These are phyloP conservation scores for Mangifera indica DNA, from an alignment of 345 rosid genomes.

Conservation along the genomic window DNA sequence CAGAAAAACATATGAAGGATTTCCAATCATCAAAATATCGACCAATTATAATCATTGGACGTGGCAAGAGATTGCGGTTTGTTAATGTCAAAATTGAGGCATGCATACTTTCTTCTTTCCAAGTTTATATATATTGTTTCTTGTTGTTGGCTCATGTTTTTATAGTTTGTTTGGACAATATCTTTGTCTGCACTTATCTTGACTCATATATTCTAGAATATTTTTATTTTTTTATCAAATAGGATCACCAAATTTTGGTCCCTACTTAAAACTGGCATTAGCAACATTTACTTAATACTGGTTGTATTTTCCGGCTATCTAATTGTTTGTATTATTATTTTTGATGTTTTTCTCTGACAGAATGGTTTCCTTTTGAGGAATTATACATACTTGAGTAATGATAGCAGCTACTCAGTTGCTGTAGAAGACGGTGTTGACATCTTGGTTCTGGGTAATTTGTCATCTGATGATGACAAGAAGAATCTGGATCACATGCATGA, in stretches of 20 bases:
- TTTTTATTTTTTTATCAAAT: no score
- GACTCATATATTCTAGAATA: neutral
- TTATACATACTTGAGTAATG: conserved; percentile 81
- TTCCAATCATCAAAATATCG: conserved; percentile 42
- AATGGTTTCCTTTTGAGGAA: conserved; percentile 83
- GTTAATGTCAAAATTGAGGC: conserved; percentile 91
- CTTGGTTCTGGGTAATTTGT: conserved; percentile 50
- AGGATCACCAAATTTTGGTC: neutral
- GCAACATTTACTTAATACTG: neutral
- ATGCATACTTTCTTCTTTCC: conserved; percentile 23
- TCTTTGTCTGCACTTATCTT: neutral
- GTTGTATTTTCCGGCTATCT: conserved; percentile 15
- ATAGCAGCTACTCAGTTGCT: conserved; percentile 84
- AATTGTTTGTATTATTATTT: neutral
- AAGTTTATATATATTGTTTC: conserved; percentile 4
- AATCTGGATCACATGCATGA: conserved; percentile 36
- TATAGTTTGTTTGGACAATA: neutral
- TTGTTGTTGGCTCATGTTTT: conserved; percentile 5
- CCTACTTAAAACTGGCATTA: neutral
- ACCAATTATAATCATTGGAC: conserved; percentile 84
- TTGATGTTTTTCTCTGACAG: conserved; percentile 42
- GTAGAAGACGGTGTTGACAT: conserved; percentile 85
- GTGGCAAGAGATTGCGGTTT: conserved; percentile 90
- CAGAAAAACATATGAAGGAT: conserved; percentile 51
- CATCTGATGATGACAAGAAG: conserved; percentile 44